phyloP scores from a whole-genome alignment of 2,329 filamentous ascomycete genomes.

The Cytospora piceicola region DNA sequence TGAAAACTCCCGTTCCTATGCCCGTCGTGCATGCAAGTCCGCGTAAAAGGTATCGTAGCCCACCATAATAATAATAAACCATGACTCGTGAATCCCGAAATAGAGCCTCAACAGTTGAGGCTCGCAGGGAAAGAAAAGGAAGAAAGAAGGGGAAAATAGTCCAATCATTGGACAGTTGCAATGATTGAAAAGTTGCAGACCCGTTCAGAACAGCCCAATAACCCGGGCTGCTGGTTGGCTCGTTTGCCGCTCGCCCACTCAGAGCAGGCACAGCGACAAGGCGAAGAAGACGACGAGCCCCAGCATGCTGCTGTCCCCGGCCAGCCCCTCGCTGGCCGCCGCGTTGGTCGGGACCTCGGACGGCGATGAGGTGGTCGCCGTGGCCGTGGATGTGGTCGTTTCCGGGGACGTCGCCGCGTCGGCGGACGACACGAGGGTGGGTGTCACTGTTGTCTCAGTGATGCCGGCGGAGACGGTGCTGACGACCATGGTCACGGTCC shows the following conservation, averaged over 20 bases:
- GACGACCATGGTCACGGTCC: background rate
- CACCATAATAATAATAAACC: constrained; percentile 3
- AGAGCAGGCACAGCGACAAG: constrained; percentile 28
- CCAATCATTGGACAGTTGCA: background rate
- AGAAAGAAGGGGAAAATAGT: background rate
- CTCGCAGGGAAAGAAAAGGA: background rate
- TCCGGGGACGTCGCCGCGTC: background rate
- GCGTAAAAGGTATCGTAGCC: constrained; percentile 22
- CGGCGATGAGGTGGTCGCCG: background rate
- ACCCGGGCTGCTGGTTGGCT: background rate
- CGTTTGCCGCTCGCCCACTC: background rate
- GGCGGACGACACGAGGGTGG: background rate
- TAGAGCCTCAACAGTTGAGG: background rate
- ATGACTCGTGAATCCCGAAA: background rate
- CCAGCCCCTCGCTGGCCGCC: constrained; percentile 19
- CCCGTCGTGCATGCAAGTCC: constrained; percentile 3
- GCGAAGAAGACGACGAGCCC: constrained; percentile 31
- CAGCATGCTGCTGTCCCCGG: constrained; percentile 30
- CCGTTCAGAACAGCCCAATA: background rate
- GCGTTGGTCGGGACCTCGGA: constrained; percentile 4
- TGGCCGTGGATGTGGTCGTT: background rate
- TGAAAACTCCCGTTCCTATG: constrained; percentile 9
- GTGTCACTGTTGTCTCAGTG: background rate
- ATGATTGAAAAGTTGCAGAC: background rate
- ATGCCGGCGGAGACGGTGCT: background rate